Evolutionary conservation across 2,329 filamentous ascomycete species (phyloP).

Genomic region (Penicillium sp.): DNA sequence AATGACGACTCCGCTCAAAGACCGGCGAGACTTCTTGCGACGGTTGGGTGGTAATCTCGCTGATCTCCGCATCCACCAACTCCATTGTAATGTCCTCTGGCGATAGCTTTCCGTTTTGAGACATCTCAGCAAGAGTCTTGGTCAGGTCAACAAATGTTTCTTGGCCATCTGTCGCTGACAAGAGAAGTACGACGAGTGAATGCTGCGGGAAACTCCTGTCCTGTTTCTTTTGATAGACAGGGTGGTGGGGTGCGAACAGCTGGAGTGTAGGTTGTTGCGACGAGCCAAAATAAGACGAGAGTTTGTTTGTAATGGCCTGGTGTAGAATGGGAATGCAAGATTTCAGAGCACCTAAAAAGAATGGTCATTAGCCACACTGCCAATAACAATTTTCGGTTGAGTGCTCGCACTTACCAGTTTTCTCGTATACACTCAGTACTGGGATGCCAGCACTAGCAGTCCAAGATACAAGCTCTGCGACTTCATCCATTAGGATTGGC

Average conservation of each 20-base stretch:
- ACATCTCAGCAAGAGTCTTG: constrained; percentile 92
- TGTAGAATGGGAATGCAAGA: constrained; percentile 86
- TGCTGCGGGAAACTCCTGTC: constrained; percentile 25
- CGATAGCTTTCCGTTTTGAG: constrained; percentile 82
- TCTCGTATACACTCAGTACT: constrained; percentile 88
- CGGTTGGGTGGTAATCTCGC: constrained; percentile 54
- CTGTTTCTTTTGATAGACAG: constrained; percentile 44
- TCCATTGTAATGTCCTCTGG: constrained; percentile 82
- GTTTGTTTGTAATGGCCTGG: constrained; percentile 75
- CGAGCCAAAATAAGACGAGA: constrained; percentile 84
- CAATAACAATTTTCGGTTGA: not conserved
- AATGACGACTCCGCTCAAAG: constrained; percentile 3
- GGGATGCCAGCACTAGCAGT: constrained; percentile 87
- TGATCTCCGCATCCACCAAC: constrained; percentile 87
- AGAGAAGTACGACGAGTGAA: constrained; percentile 69
- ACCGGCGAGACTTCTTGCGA: constrained; percentile 22
- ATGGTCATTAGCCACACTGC: constrained; percentile 9
- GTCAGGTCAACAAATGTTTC: constrained; percentile 96
- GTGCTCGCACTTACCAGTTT: constrained; percentile 67
- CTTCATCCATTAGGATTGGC: constrained; percentile 85
- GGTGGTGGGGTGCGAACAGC: constrained; percentile 72
- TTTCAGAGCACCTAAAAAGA: constrained; percentile 75
- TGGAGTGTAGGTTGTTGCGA: constrained; percentile 71
- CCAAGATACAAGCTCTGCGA: constrained; percentile 91
- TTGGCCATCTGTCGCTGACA: constrained; percentile 86